phyloP scores from a whole-genome alignment of 306 rosid species.

The Sesbania bispinosa region DNA sequence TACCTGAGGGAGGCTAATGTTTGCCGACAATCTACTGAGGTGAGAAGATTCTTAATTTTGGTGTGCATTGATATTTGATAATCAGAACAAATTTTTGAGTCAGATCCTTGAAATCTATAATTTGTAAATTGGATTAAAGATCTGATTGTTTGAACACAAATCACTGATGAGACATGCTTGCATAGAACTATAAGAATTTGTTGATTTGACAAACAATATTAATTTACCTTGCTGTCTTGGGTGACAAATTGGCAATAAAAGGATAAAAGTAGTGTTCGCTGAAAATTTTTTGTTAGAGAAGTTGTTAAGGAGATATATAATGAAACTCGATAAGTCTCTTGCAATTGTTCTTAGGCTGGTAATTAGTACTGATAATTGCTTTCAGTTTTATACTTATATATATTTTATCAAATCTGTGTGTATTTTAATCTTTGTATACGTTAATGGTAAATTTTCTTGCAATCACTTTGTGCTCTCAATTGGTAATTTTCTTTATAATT shows the following conservation, averaged over 20 bases:
- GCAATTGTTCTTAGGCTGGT: conserved; percentile 9
- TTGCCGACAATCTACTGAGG: conserved; percentile 78
- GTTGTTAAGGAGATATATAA: neutral
- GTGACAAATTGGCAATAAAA: neutral
- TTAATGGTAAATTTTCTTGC: neutral
- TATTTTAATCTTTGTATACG: neutral
- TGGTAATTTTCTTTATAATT: conserved; percentile 20
- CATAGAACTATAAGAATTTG: neutral
- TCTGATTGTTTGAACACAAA: neutral
- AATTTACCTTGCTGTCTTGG: conserved; percentile 4
- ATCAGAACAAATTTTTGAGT: conserved; percentile 2
- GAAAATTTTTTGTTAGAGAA: neutral
- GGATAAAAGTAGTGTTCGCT: neutral
- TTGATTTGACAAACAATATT: neutral
- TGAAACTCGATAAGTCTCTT: too few species aligned
- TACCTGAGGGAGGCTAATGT: conserved; percentile 84
- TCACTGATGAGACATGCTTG: neutral
- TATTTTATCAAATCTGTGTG: neutral
- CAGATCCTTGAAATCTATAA: conserved; percentile 4
- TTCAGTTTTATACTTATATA: neutral
- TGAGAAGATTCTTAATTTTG: conserved; percentile 41
- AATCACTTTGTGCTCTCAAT: neutral
- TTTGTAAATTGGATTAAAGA: conserved; percentile 17
- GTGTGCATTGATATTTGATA: conserved; percentile 15
- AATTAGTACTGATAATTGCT: neutral